Base-by-base conservation (phyloP, 345 rosid species). In the Citrus medica region DNA sequence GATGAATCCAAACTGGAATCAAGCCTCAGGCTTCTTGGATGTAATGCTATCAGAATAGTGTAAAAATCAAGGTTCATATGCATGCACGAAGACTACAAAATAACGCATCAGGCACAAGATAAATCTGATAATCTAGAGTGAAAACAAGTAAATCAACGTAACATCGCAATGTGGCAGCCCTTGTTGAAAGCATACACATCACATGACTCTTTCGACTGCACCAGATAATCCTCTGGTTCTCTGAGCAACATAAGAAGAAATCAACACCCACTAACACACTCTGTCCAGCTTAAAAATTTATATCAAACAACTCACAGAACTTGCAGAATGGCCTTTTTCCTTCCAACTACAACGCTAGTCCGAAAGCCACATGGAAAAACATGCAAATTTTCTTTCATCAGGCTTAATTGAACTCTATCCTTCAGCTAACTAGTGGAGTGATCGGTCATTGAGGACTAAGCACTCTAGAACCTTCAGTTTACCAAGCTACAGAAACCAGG, bases 131-230 rank as follows among this genome's bases (percentile, higher is more conserved):
- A 69, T 24, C 40, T 60, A 38, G 35, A 46, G 58, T 69, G 65
- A 56, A 80, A 62, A 70, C 79, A 68, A 59, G 33, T 7, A 73
- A 83, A 62, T 70, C 81, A 78, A 64, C 72, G 64, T 79, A n/a
- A 24, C 69, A 56, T 63, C 67, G 64, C 12, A 70, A 74, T 46
- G 71, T 38, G 42, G 7, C 67, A 30, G 76, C 74, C 63, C 51
- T 25, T 68, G 46, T 65, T 55, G 65, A 37, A 37, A 69, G 46
- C 51, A 60, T 76, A 58, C 27, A 19, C 2, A 66, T 59, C 38
- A 42, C 51, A 71, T 48, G 68, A 63, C 51, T 59, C 46, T 78
- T 71, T 76, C 62, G 48, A 72, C 77, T 51, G 64, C 62, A 64
- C 69, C 38, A 53, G 63, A 38, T 9, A 76, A 62, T 59, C 69